Base-by-base conservation (phyloP, 192 early-diverging fungal genomes). In the Spinellus fusiger region DNA sequence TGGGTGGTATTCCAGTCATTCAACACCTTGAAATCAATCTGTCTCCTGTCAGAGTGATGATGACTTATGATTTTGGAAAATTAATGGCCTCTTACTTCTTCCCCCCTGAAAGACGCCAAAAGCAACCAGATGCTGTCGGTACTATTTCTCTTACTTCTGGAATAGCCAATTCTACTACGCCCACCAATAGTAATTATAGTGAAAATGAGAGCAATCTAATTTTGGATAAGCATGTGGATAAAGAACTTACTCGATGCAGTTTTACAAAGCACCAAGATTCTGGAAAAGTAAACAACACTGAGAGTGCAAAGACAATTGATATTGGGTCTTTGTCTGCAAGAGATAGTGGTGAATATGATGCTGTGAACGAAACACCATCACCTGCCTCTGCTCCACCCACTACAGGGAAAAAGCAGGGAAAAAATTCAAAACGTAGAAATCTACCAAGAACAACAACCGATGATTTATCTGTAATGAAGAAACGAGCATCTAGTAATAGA, bases 21-120 rank as follows among this genome's bases (percentile, higher is more conserved):
- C 90, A 93, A 59, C 89, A 93, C 35, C 86, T 97, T 64, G 94
- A 95, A 69, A 78, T 95, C 37, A 86, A 93, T 55, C 71, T 97
- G 53, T 85, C 80, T 53, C 94, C 94, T 0, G 64, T 94, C 13
- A 78, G 88, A 3, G 69, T 96, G 25, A 89, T 93, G 73, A 77
- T 93, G 46, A 94, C 90, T 1, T 86, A 93, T 59, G 93, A 94
- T 49, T 82, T 93, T 70, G 93, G 84, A 0, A 89, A 87, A 50
- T 79, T 86, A 51, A 68, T 94, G 23, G 77, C 86, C n/a, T 78
- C 79, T 47, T 95, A 94, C 62, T 65, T 95, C 4, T 96, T 94
- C 56, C 91, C 93, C 10, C 78, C 80, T 18, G 73, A 76, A 62
- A 73, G 73, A 54, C 53, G 56, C 10, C 51, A 61, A 23, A 60